These are phyloP conservation scores for Wickerhamiella kurtzmanii DNA, from an alignment of 805 yeast genomes.

Conservation along the genomic window DNA sequence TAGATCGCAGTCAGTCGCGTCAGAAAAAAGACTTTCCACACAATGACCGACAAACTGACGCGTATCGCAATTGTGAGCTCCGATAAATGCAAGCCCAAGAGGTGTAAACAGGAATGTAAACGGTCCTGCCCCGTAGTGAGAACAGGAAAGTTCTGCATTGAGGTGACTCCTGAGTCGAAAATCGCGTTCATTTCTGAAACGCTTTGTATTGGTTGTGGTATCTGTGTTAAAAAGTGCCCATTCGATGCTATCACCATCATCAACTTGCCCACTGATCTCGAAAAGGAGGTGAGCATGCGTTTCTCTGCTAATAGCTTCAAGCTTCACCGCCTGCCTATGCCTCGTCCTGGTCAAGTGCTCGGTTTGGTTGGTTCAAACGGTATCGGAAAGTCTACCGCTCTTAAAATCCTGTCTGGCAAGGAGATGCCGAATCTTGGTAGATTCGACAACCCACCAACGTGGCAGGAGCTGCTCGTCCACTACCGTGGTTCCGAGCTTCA, in stretches of 20 bases:
- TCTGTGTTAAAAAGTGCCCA: conserved; percentile 96
- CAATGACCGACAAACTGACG: conserved; percentile 12
- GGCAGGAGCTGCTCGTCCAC: conserved; percentile 83
- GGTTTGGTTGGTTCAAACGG: conserved; percentile 98
- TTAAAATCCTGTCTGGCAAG: conserved; percentile 92
- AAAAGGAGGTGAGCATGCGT: conserved; percentile 85
- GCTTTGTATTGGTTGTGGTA: conserved; percentile 98
- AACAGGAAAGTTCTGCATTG: conserved; percentile 95
- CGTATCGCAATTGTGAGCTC: conserved; percentile 91
- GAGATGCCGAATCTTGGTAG: conserved; percentile 93
- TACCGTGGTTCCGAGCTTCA: conserved; percentile 97
- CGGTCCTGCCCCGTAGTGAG: conserved; percentile 96
- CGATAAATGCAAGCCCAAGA: conserved; percentile 95
- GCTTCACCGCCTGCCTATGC: conserved; percentile 92
- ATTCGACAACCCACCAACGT: conserved; percentile 91
- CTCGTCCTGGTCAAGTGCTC: conserved; percentile 96
- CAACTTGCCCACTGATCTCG: conserved; percentile 91
- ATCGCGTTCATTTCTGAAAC: conserved; percentile 91
- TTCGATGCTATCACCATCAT: conserved; percentile 94
- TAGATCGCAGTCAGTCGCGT: neutral
- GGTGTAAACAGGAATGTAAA: conserved; percentile 96
- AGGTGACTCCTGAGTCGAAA: conserved; percentile 78
- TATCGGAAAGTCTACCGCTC: conserved; percentile 96
- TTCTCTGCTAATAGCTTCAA: conserved; percentile 97
- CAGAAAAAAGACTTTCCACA: neutral